phyloP scores from a whole-genome alignment of 1,284 basidiomycete species.

The Pascua sp. region DNA sequence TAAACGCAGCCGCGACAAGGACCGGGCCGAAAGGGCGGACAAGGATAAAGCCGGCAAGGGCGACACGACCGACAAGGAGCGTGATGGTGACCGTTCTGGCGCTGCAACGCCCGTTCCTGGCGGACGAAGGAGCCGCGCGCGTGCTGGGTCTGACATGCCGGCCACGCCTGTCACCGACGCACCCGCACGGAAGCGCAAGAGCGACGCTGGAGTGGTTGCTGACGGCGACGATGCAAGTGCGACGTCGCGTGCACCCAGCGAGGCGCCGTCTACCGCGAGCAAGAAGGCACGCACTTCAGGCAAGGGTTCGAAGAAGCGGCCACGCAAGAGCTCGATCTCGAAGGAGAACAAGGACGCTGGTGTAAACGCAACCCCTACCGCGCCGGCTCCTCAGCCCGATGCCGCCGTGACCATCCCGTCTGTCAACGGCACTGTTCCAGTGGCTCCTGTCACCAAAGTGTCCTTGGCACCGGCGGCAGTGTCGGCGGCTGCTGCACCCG shows the following conservation, averaged over 20 bases:
- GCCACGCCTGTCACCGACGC: slow-evolving; percentile 8
- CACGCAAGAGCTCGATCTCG: slow-evolving; percentile 29
- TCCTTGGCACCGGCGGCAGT: background rate
- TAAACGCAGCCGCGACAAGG: slow-evolving; percentile 7
- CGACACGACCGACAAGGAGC: background rate
- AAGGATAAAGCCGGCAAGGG: slow-evolving; percentile 2
- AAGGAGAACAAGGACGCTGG: slow-evolving; percentile 8
- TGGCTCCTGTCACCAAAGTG: background rate
- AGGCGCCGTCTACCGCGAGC: slow-evolving; percentile 21
- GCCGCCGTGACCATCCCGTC: slow-evolving; percentile 1
- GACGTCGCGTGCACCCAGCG: slow-evolving; percentile 29
- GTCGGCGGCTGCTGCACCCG: background rate
- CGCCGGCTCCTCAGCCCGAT: background rate
- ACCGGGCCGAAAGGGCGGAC: background rate
- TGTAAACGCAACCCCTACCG: background rate
- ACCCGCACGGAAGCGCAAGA: slow-evolving; percentile 13
- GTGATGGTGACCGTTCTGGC: background rate
- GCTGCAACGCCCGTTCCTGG: too few relatives aligned
- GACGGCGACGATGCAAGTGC: slow-evolving; percentile 7
- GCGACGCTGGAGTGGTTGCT: slow-evolving; percentile 4
- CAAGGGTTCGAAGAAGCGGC: slow-evolving; percentile 33
- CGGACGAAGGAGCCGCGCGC: too few relatives aligned
- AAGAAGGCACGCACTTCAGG: slow-evolving; percentile 31
- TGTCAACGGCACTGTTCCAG: slow-evolving; percentile 1
- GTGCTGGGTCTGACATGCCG: slow-evolving; percentile 6